Conservation (phyloP, 2,329 filamentous ascomycete genomes). For the Niveomyces coronatus region DNA sequence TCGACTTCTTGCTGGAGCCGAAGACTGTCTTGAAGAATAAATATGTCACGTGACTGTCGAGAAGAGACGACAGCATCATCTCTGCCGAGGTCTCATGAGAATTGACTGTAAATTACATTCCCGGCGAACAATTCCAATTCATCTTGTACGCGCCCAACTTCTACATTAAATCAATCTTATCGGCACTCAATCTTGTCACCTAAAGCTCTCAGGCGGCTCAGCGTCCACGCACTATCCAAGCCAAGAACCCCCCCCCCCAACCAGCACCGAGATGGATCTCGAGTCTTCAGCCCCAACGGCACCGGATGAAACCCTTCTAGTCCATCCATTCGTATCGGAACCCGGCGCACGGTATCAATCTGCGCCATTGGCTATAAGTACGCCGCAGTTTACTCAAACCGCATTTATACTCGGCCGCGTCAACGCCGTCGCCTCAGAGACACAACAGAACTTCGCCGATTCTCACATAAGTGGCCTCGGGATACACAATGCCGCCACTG, state of each 20-base stretch:
- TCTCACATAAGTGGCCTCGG: neutral
- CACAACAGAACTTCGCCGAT: neutral
- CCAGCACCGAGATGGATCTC: neutral
- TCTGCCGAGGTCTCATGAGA: no score
- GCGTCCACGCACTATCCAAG: no score
- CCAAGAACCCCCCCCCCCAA: neutral
- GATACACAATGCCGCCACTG: neutral
- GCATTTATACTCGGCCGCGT: slow-evolving; percentile 13
- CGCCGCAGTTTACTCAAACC: slow-evolving; percentile 11
- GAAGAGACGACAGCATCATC: no score
- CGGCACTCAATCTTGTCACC: no score
- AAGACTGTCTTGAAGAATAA: no score
- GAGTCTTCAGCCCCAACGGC: neutral
- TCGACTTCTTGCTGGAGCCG: no score
- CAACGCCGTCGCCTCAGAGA: neutral
- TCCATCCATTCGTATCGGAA: slow-evolving; percentile 3
- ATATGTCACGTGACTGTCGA: no score
- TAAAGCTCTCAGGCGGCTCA: no score
- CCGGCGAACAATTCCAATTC: no score
- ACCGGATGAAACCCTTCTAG: slow-evolving; percentile 1
- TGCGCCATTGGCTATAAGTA: neutral
- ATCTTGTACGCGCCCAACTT: no score
- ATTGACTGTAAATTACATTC: no score
- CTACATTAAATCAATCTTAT: no score
- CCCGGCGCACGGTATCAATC: slow-evolving; percentile 1